Evolutionary conservation across 257 asterid species (phyloP).

Genomic region (Nicotiana tabacum): DNA sequence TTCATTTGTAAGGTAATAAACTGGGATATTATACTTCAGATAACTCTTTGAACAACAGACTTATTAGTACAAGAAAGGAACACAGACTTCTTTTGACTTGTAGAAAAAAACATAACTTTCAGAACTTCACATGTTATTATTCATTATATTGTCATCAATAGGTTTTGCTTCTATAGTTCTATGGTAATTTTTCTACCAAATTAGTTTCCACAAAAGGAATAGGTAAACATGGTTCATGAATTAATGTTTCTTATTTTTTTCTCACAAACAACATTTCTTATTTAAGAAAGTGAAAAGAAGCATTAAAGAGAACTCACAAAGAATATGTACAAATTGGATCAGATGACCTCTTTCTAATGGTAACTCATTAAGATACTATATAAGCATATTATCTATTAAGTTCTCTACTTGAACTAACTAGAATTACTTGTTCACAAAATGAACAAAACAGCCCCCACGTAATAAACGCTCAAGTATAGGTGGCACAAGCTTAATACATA

Average conservation of each 20-base stretch:
- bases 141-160: neutral
- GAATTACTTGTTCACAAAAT: no score
- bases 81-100: neutral
- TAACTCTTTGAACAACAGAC: neutral
- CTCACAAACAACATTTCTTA: neutral
- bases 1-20: neutral
- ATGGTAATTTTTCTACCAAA: neutral
- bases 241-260: neutral
- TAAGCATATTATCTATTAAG: no score
- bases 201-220: neutral
- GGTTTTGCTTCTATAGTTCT: neutral
- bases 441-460: no score
- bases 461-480: no score
- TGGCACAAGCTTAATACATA: no score
- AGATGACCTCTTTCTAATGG: no score
- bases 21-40: neutral
- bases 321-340: no score
- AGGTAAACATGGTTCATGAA: neutral
- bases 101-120: neutral
- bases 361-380: no score
- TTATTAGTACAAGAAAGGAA: neutral
- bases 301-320: conserved; percentile 35
- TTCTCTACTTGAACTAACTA: no score
- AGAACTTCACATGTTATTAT: neutral
- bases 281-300: neutral